Evolutionary conservation across 2,329 filamentous ascomycete genomes (phyloP), one percentile per base, ranked within the genome.

Genomic region (Proliferodiscus dingleyae): DNA sequence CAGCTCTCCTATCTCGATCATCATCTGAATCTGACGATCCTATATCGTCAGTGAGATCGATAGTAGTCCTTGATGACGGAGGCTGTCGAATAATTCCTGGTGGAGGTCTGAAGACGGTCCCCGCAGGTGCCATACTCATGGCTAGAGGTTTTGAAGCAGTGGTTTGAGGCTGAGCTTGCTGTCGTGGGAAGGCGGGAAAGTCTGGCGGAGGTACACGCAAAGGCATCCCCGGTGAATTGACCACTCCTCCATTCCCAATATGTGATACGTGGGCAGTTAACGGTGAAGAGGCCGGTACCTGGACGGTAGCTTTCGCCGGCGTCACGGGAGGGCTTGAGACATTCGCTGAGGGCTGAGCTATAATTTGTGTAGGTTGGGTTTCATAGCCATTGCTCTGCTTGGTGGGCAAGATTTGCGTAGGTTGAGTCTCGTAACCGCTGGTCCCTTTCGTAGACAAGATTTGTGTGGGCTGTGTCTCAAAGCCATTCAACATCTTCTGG

Each of bases 211-310:
- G 29, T 32, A 5, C 7, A 5, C 9, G 5, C 8, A 11, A 23
- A 21, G 34, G 34, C 8, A n/a, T 9, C 22, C 11, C 19, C 13
- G n/a, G 37, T n/a, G 22, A 39, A 18, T 29, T 41, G n/a, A n/a
- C n/a, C n/a, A 29, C 34, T 19, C 3, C 34, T 11, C 34, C 34
- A 7, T 21, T 21, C 18, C 15, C 18, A 19, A 13, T 22, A 4
- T 16, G 18, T 3, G 34, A 22, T 5, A 19, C 16, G 10, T 37
- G 45, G 4, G 45, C 53, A 10, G 46, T 46, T 28, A 63, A 59
- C 2, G 89, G 90, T 1, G 91, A 96, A 3, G 90, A 96, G n/a
- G 88, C 87, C 23, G 85, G 83, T 3, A 96, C 90, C 64, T 95
- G 90, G 45, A 96, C 71, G 41, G 75, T 62, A 26, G 24, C 6